A percentile compares a stretch with the other conserved stretches of the same genome.
Conservation (phyloP, 495 filamentous ascomycete genomes). For the Neurospora cerealis region DNA sequence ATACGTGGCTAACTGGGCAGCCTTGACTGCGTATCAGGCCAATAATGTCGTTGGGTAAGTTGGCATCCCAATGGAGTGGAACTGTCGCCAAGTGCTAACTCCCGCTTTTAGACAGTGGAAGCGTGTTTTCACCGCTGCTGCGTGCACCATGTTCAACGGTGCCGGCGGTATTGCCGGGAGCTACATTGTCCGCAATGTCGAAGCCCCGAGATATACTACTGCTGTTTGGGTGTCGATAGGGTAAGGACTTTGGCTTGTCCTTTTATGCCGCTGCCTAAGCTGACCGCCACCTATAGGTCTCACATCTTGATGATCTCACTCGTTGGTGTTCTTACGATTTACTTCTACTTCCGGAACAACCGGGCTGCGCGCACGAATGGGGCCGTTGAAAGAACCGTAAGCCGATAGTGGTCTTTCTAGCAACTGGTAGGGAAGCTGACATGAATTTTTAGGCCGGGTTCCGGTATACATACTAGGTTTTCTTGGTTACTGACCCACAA, state of each 20-base stretch:
- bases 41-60: constrained; percentile 52
- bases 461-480: constrained; percentile 11
- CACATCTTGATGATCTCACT: constrained; percentile 58
- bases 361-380: neutral
- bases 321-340: constrained; percentile 47
- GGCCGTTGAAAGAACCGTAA: constrained; percentile 15
- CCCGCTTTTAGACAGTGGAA: constrained; percentile 53
- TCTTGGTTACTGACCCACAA: neutral
- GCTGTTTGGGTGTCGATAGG: constrained; percentile 66
- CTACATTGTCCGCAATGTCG: constrained; percentile 57
- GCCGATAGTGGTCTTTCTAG: neutral
- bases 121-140: constrained; percentile 58
- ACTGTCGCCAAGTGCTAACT: constrained; percentile 1
- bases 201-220: constrained; percentile 60
- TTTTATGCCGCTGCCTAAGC: neutral
- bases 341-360: constrained; percentile 53
- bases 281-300: constrained; percentile 15
- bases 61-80: neutral
- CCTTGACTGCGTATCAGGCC: constrained; percentile 61
- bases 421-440: neutral
- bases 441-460: constrained; percentile 8
- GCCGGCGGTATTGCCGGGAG: constrained; percentile 68
- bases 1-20: constrained; percentile 74
- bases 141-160: constrained; percentile 61
- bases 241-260: constrained; percentile 12